Conservation (phyloP, 345 rosid genomes). For the Heritiera littoralis region DNA sequence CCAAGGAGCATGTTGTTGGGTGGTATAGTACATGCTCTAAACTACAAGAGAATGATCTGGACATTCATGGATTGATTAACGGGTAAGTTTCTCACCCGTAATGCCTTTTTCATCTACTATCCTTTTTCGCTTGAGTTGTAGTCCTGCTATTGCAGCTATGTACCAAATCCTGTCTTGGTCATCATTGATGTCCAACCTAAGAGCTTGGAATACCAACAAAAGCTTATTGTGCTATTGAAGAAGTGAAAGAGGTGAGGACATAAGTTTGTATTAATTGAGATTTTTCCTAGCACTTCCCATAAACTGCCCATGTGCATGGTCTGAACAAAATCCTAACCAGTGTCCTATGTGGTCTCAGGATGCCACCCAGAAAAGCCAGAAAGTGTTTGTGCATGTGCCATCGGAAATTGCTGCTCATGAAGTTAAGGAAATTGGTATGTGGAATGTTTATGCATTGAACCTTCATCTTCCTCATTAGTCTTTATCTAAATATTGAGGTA, state of each 20-base stretch:
- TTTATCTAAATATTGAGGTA: too few relatives aligned
- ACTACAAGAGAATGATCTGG: constrained; percentile 67
- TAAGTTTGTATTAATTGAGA: neutral
- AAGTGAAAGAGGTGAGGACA: constrained; percentile 74
- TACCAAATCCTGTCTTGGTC: constrained; percentile 66
- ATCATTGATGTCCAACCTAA: constrained; percentile 65
- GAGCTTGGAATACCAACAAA: constrained; percentile 66
- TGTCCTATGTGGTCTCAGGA: constrained; percentile 43
- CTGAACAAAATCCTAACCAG: constrained; percentile 4
- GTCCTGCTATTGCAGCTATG: constrained; percentile 52
- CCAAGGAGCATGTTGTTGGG: too few relatives aligned
- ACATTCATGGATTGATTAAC: constrained; percentile 65
- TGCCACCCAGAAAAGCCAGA: constrained; percentile 89
- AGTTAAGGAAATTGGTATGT: constrained; percentile 90
- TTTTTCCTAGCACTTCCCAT: neutral
- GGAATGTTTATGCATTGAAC: neutral
- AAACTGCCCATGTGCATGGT: neutral
- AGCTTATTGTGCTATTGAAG: constrained; percentile 57
- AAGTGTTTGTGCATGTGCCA: constrained; percentile 52
- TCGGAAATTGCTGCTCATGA: constrained; percentile 78
- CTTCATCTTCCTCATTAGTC: too few relatives aligned
- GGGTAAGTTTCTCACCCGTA: constrained; percentile 35
- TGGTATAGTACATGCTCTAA: too few relatives aligned
- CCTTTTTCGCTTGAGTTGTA: neutral
- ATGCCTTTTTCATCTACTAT: neutral